Percentiles rank a stretch among this genome's conserved stretches.
Evolutionary conservation across 2,329 filamentous ascomycete genomes (phyloP).

Genomic region (Emericellopsis cladophorae): DNA sequence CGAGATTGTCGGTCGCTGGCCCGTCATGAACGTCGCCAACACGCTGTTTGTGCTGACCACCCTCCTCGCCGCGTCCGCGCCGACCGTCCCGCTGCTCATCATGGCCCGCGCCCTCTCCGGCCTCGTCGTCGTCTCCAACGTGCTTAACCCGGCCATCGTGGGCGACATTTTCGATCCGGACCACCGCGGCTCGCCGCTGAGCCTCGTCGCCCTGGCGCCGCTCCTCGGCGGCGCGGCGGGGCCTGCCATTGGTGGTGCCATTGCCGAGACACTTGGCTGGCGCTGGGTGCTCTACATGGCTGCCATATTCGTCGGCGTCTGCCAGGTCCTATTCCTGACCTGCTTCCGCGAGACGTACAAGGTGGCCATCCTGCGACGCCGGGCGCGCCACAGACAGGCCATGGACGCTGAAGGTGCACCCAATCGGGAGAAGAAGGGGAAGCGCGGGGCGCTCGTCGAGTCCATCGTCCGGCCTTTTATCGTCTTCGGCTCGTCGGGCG

Average conservation of each 20-base stretch:
- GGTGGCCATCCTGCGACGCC: conserved; percentile 33
- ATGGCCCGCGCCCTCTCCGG: conserved; percentile 45
- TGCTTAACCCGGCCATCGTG: conserved; percentile 50
- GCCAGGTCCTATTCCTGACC: conserved; percentile 36
- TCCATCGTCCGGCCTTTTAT: conserved; percentile 31
- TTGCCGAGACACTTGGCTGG: conserved; percentile 44
- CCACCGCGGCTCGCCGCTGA: conserved; percentile 45
- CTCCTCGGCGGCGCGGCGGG: conserved; percentile 44
- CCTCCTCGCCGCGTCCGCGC: conserved; percentile 29
- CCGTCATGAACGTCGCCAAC: conserved; percentile 41
- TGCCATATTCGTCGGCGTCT: conserved; percentile 29
- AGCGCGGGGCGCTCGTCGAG: conserved; percentile 10
- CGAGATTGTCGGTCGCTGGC: conserved; percentile 44
- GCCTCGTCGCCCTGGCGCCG: conserved; percentile 41
- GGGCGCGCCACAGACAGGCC: conserved; percentile 5
- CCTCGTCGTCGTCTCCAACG: conserved; percentile 49
- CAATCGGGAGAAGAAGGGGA: background rate
- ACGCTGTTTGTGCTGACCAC: conserved; percentile 35
- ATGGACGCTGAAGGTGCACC: background rate
- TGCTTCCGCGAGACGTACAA: conserved; percentile 50
- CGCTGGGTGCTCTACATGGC: conserved; percentile 37
- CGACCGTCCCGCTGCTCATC: conserved; percentile 33
- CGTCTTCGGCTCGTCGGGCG: conserved; percentile 34
- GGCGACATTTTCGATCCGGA: conserved; percentile 49
- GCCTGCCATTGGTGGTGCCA: conserved; percentile 39